phyloP scores from a whole-genome alignment of 768 basidiomycete species.

The Suillus cothurnatus region DNA sequence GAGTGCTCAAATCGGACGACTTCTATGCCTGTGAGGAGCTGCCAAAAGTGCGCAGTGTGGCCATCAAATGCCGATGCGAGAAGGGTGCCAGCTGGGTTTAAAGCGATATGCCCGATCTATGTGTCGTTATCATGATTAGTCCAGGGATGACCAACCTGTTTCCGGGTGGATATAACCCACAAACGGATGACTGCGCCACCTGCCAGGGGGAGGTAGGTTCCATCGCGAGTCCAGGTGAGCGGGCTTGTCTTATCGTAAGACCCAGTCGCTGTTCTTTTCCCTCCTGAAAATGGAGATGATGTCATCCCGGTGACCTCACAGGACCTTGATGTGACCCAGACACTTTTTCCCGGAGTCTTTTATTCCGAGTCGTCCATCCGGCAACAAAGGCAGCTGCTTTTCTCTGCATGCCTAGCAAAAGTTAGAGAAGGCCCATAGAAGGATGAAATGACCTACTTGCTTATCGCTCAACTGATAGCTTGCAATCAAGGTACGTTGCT shows the following conservation, averaged over 20 bases:
- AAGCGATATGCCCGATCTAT: background rate
- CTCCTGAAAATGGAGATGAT: background rate
- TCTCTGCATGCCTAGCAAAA: background rate
- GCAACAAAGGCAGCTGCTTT: too few species aligned
- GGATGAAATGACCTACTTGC: background rate
- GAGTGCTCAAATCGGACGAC: conserved; percentile 25
- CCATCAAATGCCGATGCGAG: conserved; percentile 29
- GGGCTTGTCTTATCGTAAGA: background rate
- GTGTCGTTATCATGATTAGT: background rate
- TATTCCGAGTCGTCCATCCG: too few species aligned
- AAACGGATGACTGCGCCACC: background rate
- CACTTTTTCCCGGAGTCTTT: too few species aligned
- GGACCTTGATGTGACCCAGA: background rate
- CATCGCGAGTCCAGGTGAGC: background rate
- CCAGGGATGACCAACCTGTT: background rate
- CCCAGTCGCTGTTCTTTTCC: background rate
- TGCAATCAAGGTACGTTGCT: too few species aligned
- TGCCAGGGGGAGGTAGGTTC: background rate
- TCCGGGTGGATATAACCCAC: background rate
- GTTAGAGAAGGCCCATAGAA: background rate
- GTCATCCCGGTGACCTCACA: background rate
- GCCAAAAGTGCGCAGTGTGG: conserved; percentile 30
- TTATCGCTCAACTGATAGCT: too few species aligned
- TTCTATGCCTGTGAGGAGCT: conserved; percentile 21
- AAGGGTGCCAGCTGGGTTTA: conserved; percentile 14